Conservation (phyloP, 192 early-diverging fungal species). For the Coemansia sp. region DNA sequence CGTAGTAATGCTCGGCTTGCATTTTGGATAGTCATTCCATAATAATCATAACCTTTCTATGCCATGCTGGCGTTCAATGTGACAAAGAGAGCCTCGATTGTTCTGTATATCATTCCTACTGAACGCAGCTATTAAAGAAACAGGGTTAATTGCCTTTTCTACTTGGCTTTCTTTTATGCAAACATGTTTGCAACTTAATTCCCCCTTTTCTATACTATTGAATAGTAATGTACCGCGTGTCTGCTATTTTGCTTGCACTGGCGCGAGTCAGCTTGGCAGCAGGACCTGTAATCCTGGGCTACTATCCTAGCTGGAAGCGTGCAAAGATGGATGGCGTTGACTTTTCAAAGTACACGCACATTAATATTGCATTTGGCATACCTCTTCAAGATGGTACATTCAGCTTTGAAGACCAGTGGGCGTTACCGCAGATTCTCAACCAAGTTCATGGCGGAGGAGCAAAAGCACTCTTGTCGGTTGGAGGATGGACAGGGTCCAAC, state of each 20-base stretch:
- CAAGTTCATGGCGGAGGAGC: conserved; percentile 55
- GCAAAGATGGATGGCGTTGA: conserved; percentile 24
- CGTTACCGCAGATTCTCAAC: conserved; percentile 37
- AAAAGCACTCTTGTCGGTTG: conserved; percentile 66
- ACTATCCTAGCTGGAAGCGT: conserved; percentile 36
- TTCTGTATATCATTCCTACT: neutral
- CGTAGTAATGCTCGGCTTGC: neutral
- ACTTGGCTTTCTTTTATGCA: neutral
- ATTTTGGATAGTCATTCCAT: neutral
- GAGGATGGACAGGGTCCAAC: conserved; percentile 68
- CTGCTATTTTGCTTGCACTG: neutral
- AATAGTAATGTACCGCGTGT: neutral
- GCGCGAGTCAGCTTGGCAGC: conserved; percentile 4
- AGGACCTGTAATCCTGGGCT: conserved; percentile 26
- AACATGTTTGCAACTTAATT: neutral
- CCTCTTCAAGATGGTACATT: conserved; percentile 39
- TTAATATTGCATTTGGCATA: conserved; percentile 69
- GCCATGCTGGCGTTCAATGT: neutral
- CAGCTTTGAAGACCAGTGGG: conserved; percentile 19
- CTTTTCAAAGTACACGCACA: conserved; percentile 63
- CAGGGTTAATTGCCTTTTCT: neutral
- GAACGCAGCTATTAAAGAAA: neutral
- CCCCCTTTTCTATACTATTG: neutral
- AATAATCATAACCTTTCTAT: neutral
- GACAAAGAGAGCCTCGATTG: neutral